Base-by-base conservation (phyloP, 1,139 yeast species). In the Saccharomyces uvarum region DNA sequence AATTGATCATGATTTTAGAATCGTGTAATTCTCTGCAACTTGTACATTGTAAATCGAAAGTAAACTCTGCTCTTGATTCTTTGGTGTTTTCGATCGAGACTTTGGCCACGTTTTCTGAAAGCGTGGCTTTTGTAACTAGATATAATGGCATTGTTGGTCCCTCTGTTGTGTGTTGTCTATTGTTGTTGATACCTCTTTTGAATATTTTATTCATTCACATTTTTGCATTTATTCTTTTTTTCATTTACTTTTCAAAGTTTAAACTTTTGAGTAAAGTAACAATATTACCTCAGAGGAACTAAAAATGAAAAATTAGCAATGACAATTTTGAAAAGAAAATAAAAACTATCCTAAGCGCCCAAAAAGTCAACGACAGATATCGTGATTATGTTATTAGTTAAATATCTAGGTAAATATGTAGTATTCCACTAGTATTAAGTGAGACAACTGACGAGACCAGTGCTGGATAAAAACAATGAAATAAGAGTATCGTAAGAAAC, bases 21-120 rank as follows among this genome's bases (percentile, higher is more conserved):
- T 80, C 81, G 68, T 90, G 96, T 9, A 70, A 72, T 57, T 88
- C 95, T 61, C 91, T 80, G 72, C 99, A 93, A 49, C 80, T 78
- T 2, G 87, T 84, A 69, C 99, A 91, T 62, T 80, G 80, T 16
- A 91, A 77, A 56, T 75, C 77, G 71, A 91, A 88, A 0, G 84
- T 79, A 70, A 84, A 90, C 61, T 87, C 91, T 63, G 81, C 88
- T 1, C 95, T 91, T 2, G 72, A 66, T 19, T 75, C 76, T 0
- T 78, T 76, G 0, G 82, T 72, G 63, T 91, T 96, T 7, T 75
- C 70, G 9, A 95, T 88, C 47, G 54, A 57, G 2, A 70, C 33
- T 9, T 58, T 53, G 47, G 57, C 61, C 31, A 69, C 61, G 53
- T 67, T 70, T 13, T 68, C 70, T 44, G 70, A 64, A 29, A 68